phyloP scores from a whole-genome alignment of 2,329 filamentous ascomycete genomes.

The Aspergillus cejpii region DNA sequence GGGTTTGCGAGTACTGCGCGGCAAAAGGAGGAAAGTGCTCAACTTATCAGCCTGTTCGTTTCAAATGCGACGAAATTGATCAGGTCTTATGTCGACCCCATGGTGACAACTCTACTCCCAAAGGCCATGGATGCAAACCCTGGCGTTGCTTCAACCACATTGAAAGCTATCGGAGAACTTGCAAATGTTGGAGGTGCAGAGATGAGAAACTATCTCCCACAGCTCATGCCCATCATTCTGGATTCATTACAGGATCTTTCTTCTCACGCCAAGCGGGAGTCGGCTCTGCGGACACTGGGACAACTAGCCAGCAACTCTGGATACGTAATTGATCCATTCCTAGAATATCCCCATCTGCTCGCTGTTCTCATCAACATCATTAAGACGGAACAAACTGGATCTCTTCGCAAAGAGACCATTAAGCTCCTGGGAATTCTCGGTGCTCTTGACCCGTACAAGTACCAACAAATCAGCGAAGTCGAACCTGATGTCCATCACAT shows the following conservation, averaged over 20 bases:
- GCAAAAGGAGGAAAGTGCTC: slow-evolving; percentile 94
- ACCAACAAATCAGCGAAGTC: slow-evolving; percentile 85
- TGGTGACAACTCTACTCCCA: slow-evolving; percentile 88
- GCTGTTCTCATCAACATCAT: slow-evolving; percentile 92
- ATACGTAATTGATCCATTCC: slow-evolving; percentile 93
- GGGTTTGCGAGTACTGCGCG: slow-evolving; percentile 91
- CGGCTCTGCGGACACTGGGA: slow-evolving; percentile 81
- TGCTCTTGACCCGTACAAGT: slow-evolving; percentile 90
- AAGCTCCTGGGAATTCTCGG: slow-evolving; percentile 94
- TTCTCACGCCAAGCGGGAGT: slow-evolving; percentile 81
- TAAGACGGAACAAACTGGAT: slow-evolving; percentile 80
- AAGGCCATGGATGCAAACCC: slow-evolving; percentile 81
- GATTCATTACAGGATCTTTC: slow-evolving; percentile 90
- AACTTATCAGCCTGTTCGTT: slow-evolving; percentile 84
- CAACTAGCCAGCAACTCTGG: slow-evolving; percentile 93
- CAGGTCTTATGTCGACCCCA: slow-evolving; percentile 93
- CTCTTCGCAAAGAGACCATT: slow-evolving; percentile 86
- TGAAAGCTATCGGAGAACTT: slow-evolving; percentile 89
- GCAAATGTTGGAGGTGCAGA: slow-evolving; percentile 89
- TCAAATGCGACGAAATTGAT: slow-evolving; percentile 89
- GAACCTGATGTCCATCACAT: slow-evolving; percentile 72
- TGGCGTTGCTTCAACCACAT: slow-evolving; percentile 86
- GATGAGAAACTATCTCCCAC: slow-evolving; percentile 84
- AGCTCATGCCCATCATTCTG: slow-evolving; percentile 91
- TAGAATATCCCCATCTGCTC: slow-evolving; percentile 88